Conservation (phyloP, 140 eudicot species). For the Cichorium intybus region DNA sequence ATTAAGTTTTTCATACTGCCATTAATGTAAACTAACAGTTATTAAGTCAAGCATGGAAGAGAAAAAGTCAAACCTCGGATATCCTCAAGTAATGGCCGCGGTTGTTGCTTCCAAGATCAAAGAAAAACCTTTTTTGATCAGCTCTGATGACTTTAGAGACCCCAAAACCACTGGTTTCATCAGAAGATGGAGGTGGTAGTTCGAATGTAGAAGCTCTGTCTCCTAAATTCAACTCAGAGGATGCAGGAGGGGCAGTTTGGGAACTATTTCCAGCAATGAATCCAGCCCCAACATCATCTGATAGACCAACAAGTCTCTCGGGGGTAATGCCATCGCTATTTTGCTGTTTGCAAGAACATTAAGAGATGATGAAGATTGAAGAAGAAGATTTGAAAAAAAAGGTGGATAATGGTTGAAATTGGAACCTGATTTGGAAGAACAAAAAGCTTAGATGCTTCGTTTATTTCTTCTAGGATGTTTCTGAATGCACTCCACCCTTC, state of each 20-base stretch:
- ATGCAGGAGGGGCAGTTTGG: constrained; percentile 46
- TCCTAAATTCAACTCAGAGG: constrained; percentile 57
- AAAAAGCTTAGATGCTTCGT: constrained; percentile 84
- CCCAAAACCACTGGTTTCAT: constrained; percentile 62
- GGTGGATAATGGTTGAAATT: constrained; percentile 3
- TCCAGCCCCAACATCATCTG: constrained; percentile 98
- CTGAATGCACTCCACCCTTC: constrained; percentile 98
- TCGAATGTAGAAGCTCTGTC: constrained; percentile 62
- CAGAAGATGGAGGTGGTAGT: constrained; percentile 63
- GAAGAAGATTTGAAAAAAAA: constrained; percentile 1
- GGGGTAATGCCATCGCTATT: constrained; percentile 54
- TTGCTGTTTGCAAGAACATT: constrained; percentile 39
- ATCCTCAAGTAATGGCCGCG: constrained; percentile 92
- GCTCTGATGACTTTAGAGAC: constrained; percentile 93
- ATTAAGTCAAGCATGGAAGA: not conserved
- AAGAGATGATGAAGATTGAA: too few relatives aligned
- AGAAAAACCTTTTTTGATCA: constrained; percentile 95
- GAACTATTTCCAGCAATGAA: constrained; percentile 91
- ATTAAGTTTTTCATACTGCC: too few relatives aligned
- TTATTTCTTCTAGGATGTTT: constrained; percentile 86
- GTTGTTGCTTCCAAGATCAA: constrained; percentile 97
- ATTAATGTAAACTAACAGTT: too few relatives aligned
- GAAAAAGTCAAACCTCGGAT: constrained; percentile 66
- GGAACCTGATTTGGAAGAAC: constrained; percentile 71
- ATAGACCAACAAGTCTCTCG: constrained; percentile 82